Percentiles rank a stretch among this genome's conserved stretches.
Evolutionary conservation across 306 rosid genomes (phyloP).

Genomic region (Cucurbita argyrosperma): DNA sequence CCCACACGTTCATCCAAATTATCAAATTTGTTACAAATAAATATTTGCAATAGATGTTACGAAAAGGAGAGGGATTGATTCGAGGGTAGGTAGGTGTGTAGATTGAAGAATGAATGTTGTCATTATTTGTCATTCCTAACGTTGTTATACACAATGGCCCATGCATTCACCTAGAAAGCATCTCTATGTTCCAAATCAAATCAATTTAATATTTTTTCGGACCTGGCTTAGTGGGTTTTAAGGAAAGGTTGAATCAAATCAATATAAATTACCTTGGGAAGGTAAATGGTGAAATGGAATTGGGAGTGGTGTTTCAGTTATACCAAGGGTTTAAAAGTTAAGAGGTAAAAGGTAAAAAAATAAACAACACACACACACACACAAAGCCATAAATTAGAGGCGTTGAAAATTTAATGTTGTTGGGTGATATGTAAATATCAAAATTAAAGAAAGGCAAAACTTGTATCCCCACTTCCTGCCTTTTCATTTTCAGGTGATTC

Average conservation of each 20-base stretch:
- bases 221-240: too few species aligned
- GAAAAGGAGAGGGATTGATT: too few species aligned
- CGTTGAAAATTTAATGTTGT: neutral
- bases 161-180: too few species aligned
- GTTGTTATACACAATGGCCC: too few species aligned
- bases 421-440: neutral
- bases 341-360: neutral
- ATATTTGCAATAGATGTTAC: too few species aligned
- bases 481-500: neutral
- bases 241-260: neutral
- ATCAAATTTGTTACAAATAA: too few species aligned
- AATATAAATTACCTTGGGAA: neutral
- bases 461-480: neutral
- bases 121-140: too few species aligned
- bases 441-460: neutral
- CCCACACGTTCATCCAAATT: too few species aligned
- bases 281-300: neutral
- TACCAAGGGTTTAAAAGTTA: neutral
- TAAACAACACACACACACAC: neutral
- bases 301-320: neutral
- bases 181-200: too few species aligned
- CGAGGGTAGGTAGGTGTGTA: too few species aligned
- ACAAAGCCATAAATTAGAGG: neutral
- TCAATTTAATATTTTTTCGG: too few species aligned
- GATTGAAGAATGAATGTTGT: too few species aligned